Conservation (phyloP, 306 rosid species). For the Psophocarpus tetragonolobus region DNA sequence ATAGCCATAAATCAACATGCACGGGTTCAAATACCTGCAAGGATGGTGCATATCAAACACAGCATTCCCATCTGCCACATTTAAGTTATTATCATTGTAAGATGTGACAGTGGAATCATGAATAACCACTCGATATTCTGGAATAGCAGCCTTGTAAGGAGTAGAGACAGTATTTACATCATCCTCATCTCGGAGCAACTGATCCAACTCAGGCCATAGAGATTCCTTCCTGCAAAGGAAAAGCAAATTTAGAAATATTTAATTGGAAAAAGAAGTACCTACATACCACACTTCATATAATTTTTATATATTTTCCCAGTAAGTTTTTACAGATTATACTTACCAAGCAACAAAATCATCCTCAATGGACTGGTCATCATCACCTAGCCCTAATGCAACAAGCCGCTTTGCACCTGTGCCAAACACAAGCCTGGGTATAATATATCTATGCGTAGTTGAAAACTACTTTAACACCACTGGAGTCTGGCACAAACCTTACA, state of each 20-base stretch:
- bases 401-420: conserved; percentile 65
- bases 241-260: not conserved
- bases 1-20: conserved; percentile 21
- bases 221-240: conserved; percentile 58
- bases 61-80: conserved; percentile 54
- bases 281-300: not conserved
- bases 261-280: conserved; percentile 10
- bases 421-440: conserved; percentile 18
- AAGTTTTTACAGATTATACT: not conserved
- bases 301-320: not conserved
- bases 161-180: conserved; percentile 59
- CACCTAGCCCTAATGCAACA: conserved; percentile 63
- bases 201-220: conserved; percentile 74
- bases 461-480: not conserved
- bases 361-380: conserved; percentile 74
- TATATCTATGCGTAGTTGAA: not conserved
- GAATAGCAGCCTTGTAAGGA: conserved; percentile 65
- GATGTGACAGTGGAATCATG: conserved; percentile 47
- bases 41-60: conserved; percentile 71
- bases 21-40: conserved; percentile 55
- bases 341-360: conserved; percentile 78
- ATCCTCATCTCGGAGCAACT: conserved; percentile 57
- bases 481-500: not conserved
- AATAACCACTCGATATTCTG: conserved; percentile 62
- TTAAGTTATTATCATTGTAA: conserved; percentile 36